phyloP scores from a whole-genome alignment of 2,329 filamentous ascomycete species.

The Xylariaceae sp. region DNA sequence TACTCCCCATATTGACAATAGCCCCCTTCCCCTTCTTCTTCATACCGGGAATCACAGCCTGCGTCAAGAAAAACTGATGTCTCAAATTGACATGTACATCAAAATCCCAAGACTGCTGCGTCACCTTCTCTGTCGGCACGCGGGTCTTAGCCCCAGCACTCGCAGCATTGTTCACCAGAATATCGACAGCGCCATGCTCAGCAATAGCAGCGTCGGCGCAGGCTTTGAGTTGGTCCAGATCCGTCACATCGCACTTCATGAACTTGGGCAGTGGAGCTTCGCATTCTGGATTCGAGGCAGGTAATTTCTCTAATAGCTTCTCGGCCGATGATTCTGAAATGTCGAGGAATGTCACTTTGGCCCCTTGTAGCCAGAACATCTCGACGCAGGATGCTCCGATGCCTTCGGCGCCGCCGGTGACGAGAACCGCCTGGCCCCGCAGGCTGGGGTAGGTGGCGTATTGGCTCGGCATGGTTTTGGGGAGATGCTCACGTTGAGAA shows the following conservation, averaged over 20 bases:
- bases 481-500: too few species aligned
- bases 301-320: slow-evolving; percentile 28
- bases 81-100: slow-evolving; percentile 43
- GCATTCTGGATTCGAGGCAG: slow-evolving; percentile 11
- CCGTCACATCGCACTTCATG: slow-evolving; percentile 39
- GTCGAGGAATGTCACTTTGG: slow-evolving; percentile 43
- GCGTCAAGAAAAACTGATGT: slow-evolving; percentile 41
- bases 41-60: slow-evolving; percentile 36
- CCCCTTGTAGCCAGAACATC: slow-evolving; percentile 41
- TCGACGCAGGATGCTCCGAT: slow-evolving; percentile 44
- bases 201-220: slow-evolving; percentile 32
- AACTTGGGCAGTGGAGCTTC: slow-evolving; percentile 32
- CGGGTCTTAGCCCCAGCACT: slow-evolving; percentile 23
- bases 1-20: slow-evolving; percentile 40
- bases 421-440: slow-evolving; percentile 37
- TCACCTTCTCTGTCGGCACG: slow-evolving; percentile 33
- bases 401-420: slow-evolving; percentile 44
- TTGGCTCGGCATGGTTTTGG: slow-evolving; percentile 10
- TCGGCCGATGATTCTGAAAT: slow-evolving; percentile 31
- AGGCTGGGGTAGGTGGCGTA: slow-evolving; percentile 41
- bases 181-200: slow-evolving; percentile 27
- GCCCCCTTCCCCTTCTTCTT: slow-evolving; percentile 26
- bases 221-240: slow-evolving; percentile 32
- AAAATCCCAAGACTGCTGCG: slow-evolving; percentile 38
- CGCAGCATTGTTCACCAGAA: slow-evolving; percentile 37